Conservation (phyloP, 352 stramenopile genomes). For the Blastocystis sp. region DNA sequence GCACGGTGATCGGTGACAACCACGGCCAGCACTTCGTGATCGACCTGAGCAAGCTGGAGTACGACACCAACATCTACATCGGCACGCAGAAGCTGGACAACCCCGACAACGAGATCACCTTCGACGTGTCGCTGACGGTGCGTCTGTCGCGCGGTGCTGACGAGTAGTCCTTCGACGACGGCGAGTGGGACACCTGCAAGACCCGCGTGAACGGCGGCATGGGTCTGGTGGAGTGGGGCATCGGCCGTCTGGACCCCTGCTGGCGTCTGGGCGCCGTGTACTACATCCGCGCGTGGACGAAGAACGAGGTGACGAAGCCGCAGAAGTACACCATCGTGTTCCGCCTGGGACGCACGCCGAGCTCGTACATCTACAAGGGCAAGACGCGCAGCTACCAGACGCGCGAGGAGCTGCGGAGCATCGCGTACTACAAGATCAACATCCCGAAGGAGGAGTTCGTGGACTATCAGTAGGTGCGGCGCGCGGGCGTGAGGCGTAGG, state of each 20-base stretch:
- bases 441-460: conserved; percentile 67
- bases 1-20: conserved; percentile 6
- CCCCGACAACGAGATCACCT: neutral
- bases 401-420: neutral
- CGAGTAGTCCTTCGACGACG: conserved; percentile 59
- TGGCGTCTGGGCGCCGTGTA: conserved; percentile 55
- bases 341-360: conserved; percentile 18
- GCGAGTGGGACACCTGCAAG: conserved; percentile 59
- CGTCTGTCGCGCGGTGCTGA: neutral
- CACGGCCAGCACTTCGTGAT: conserved; percentile 67
- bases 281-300: conserved; percentile 26
- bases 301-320: neutral
- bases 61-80: conserved; percentile 58
- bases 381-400: conserved; percentile 6
- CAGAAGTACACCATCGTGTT: conserved; percentile 48
- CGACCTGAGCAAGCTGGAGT: conserved; percentile 46
- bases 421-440: conserved; percentile 56
- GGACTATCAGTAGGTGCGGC: conserved; percentile 12
- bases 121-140: conserved; percentile 54
- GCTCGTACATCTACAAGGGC: conserved; percentile 42
- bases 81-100: conserved; percentile 44
- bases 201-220: neutral
- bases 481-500: neutral
- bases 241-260: conserved; percentile 13
- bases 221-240: conserved; percentile 31